Base-by-base conservation (phyloP, 2,329 filamentous ascomycete genomes). In the Aureobasidium pullulans region DNA sequence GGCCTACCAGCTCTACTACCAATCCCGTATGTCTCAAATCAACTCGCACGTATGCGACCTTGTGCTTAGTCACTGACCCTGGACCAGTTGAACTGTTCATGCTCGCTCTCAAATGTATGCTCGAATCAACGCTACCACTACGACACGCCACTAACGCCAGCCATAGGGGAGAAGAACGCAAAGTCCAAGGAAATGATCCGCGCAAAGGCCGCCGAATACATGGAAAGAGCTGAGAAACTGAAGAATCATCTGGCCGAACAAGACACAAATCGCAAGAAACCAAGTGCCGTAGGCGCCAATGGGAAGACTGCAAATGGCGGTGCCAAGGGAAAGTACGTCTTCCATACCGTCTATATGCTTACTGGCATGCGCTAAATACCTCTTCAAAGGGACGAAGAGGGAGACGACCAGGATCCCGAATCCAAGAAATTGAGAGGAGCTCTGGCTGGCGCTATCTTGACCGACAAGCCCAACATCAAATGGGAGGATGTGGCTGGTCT, bases 401-500 rank as follows among this genome's bases (percentile, higher is more conserved):
- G 83, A 28, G 85, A 85, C 34, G 86, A 86, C 59, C 82, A 84
- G 15, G 94, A 97, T 73, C 88, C 95, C 65, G 94, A 99, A 64
- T 89, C 84, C 70, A 97, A 97, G 82, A 99, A 99, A 78, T 79
- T 99, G 70, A 83, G 94, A 66, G 94, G 87, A 66, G 94, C 94
- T 53, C 81, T 99, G 61, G 86, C 89, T 0, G 92, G 95, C 16
- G 93, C 94, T 36, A 97, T 99, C 64, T 76, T 99, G 68, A 88
- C 91, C 67, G 95, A 99, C 75, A 89, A 96, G 72, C 94, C 95
- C 32, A 96, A 99, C 69, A 85, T 99, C 64, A 89, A 89, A 72
- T 99, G 94, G 94, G 94, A 99, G 72, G 94, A 99, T 73, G 94
- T 99, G 61, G 94, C 95, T 29, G 94, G 94, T 67, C 77, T 99